Conservation (phyloP, 1,139 yeast species). For the Kodamaea suecica region DNA sequence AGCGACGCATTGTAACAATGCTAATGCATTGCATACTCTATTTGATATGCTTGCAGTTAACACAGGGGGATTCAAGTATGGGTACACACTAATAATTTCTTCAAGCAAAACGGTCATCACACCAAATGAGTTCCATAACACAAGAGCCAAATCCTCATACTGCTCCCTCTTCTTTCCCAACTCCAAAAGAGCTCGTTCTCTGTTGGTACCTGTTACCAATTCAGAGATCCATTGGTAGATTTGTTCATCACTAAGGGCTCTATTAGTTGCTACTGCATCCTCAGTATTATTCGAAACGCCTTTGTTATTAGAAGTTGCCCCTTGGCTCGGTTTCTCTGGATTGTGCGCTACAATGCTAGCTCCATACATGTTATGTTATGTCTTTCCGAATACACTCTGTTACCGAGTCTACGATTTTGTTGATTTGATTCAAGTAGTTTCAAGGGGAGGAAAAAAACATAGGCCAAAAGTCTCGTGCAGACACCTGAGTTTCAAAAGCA, state of each 20-base stretch:
- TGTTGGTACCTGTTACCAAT: constrained; percentile 81
- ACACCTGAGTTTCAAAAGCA: not conserved
- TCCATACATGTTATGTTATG: constrained; percentile 5
- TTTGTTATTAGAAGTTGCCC: not conserved
- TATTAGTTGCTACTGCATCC: constrained; percentile 20
- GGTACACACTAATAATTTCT: constrained; percentile 88
- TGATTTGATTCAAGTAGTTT: not conserved
- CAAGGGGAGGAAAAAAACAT: not conserved
- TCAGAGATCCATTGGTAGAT: constrained; percentile 90
- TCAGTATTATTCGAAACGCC: constrained; percentile 5
- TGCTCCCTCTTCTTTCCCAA: constrained; percentile 92
- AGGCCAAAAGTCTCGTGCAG: not conserved
- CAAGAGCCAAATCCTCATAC: constrained; percentile 88
- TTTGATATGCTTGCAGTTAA: constrained; percentile 85
- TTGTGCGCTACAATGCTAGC: constrained; percentile 5
- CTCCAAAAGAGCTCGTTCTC: constrained; percentile 89
- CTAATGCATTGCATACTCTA: constrained; percentile 93
- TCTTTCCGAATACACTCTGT: not conserved
- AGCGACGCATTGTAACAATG: constrained; percentile 93
- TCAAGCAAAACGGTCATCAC: constrained; percentile 90
- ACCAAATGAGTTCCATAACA: constrained; percentile 94
- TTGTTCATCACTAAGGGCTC: constrained; percentile 79
- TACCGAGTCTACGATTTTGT: not conserved
- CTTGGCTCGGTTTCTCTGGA: constrained; percentile 5
- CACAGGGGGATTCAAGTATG: constrained; percentile 82